Conservation (phyloP, 495 filamentous ascomycete genomes). For the Cercophora newfieldiana region DNA sequence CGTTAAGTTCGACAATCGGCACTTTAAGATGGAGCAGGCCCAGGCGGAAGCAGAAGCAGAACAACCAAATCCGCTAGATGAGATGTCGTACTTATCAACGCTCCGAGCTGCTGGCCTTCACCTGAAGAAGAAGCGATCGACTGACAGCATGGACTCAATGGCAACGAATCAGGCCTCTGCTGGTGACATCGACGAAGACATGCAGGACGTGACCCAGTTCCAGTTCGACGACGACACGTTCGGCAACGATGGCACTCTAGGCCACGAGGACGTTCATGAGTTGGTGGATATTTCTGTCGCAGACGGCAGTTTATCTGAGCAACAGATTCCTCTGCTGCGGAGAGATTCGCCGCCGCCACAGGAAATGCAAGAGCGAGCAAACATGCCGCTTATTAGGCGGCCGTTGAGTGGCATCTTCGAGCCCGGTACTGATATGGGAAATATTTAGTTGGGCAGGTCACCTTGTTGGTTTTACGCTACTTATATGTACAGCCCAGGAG, state of each 20-base stretch:
- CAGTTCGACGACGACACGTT: conserved; percentile 2
- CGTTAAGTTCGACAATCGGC: conserved; percentile 45
- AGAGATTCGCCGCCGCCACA: conserved; percentile 9
- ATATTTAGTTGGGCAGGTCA: neutral
- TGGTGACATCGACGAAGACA: conserved; percentile 32
- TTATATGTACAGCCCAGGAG: neutral
- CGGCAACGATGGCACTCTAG: conserved; percentile 1
- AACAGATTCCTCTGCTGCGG: neutral
- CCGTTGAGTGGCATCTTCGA: neutral
- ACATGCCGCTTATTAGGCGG: conserved; percentile 13
- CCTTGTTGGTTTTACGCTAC: neutral
- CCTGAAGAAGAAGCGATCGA: conserved; percentile 25
- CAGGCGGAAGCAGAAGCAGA: conserved; percentile 27
- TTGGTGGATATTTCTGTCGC: neutral
- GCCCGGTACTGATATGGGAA: neutral
- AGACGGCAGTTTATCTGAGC: neutral
- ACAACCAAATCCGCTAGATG: conserved; percentile 13
- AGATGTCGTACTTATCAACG: conserved; percentile 10
- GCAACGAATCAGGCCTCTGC: conserved; percentile 38
- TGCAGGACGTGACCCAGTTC: conserved; percentile 22
- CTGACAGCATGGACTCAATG: conserved; percentile 37
- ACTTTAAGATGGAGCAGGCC: conserved; percentile 44
- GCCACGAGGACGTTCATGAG: conserved; percentile 6
- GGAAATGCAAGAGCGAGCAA: conserved; percentile 44
- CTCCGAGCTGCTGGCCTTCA: neutral